Percentiles rank a stretch among this genome's conserved stretches.
These are phyloP conservation scores for Pleurotus salmoneostramineus DNA, from an alignment of 768 basidiomycete genomes.

Conservation along the genomic window DNA sequence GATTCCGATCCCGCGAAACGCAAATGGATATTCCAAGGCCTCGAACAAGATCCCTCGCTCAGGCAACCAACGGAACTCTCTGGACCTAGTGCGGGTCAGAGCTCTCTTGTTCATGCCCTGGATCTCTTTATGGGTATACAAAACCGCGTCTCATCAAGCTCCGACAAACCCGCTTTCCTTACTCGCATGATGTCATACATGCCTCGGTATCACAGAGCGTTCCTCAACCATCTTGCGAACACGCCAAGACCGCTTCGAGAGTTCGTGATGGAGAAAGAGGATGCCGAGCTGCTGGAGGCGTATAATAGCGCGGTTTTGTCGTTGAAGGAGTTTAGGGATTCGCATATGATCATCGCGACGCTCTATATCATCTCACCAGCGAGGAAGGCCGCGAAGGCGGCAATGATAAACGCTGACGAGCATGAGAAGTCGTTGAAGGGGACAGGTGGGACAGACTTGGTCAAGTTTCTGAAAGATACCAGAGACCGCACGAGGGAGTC, in stretches of 20 bases:
- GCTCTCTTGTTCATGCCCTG: conserved; percentile 68
- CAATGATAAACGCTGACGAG: conserved; percentile 15
- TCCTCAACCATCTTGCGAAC: conserved; percentile 62
- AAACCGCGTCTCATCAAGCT: conserved; percentile 15
- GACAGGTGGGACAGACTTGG: conserved; percentile 79
- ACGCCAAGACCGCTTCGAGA: conserved; percentile 61
- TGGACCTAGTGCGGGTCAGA: conserved; percentile 83
- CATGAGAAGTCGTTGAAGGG: conserved; percentile 44
- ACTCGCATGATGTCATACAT: conserved; percentile 80
- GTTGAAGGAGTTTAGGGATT: conserved; percentile 73
- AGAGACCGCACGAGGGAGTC: conserved; percentile 64
- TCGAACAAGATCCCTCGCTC: conserved; percentile 41
- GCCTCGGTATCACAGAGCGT: conserved; percentile 77
- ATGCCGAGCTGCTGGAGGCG: conserved; percentile 38
- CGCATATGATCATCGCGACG: conserved; percentile 74
- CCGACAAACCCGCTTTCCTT: conserved; percentile 47
- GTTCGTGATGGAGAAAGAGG: conserved; percentile 39
- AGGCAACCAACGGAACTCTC: conserved; percentile 51
- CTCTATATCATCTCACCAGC: conserved; percentile 79
- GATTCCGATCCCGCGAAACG: conserved; percentile 43
- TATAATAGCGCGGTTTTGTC: conserved; percentile 69
- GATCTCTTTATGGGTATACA: conserved; percentile 67
- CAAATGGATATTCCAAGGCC: conserved; percentile 59
- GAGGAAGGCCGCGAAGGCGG: conserved; percentile 21
- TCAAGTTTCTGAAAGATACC: conserved; percentile 73